These are phyloP conservation scores for Blumeria graminis DNA, from an alignment of 2,329 filamentous ascomycete species.

Conservation along the genomic window DNA sequence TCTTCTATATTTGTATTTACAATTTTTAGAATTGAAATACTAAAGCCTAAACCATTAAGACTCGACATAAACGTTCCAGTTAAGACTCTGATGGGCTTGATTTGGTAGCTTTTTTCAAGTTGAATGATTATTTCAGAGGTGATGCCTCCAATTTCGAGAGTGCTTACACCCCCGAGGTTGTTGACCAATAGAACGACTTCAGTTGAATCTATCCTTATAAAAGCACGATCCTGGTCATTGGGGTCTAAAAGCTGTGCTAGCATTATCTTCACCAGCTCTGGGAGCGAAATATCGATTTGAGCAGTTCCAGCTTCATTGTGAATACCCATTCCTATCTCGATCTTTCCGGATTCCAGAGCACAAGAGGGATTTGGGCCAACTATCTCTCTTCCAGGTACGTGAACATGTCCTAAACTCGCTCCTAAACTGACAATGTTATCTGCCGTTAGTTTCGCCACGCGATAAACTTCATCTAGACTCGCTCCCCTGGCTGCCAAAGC, in stretches of 20 bases:
- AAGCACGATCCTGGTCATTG: slow-evolving; percentile 38
- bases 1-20: slow-evolving; percentile 23
- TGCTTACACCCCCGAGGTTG: slow-evolving; percentile 44
- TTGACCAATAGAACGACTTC: slow-evolving; percentile 42
- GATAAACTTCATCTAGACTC: slow-evolving; percentile 44
- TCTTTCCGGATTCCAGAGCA: slow-evolving; percentile 27
- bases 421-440: slow-evolving; percentile 67
- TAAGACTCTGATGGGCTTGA: slow-evolving; percentile 35
- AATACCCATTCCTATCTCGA: slow-evolving; percentile 49
- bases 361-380: slow-evolving; percentile 29
- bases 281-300: slow-evolving; percentile 23
- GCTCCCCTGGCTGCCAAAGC: slow-evolving; percentile 53
- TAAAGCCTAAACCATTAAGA: slow-evolving; percentile 48
- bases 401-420: slow-evolving; percentile 71
- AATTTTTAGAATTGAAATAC: slow-evolving; percentile 39
- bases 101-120: slow-evolving; percentile 29
- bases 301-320: slow-evolving; percentile 38
- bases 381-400: slow-evolving; percentile 54
- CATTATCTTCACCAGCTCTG: slow-evolving; percentile 32
- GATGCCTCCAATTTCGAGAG: slow-evolving; percentile 41
- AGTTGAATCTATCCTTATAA: slow-evolving; percentile 32
- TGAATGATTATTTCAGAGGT: slow-evolving; percentile 40
- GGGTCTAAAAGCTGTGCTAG: slow-evolving; percentile 36
- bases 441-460: slow-evolving; percentile 45
- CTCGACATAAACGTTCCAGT: slow-evolving; percentile 49